Conservation (phyloP, 2,329 filamentous ascomycete species). For the Penicillium sp. region DNA sequence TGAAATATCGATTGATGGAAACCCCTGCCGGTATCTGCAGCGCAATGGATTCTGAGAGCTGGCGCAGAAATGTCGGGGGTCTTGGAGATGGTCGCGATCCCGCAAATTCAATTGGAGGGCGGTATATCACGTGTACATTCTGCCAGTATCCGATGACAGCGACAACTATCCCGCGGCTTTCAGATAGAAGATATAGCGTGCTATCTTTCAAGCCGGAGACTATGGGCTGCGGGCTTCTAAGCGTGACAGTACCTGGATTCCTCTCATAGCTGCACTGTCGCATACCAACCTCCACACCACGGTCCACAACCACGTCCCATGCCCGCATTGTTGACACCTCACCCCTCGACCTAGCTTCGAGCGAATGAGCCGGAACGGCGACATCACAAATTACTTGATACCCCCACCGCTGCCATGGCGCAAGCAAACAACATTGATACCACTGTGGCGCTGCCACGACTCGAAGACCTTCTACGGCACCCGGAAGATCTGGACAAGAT, state of each 20-base stretch:
- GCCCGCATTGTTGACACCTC: slow-evolving; percentile 4
- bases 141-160: slow-evolving; percentile 18
- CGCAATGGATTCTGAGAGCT: background rate
- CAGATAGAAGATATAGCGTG: slow-evolving; percentile 1
- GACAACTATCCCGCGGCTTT: slow-evolving; percentile 12
- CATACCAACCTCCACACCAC: background rate
- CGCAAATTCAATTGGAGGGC: slow-evolving; percentile 22
- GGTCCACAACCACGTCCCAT: background rate
- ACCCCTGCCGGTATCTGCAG: background rate
- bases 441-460: slow-evolving; percentile 64
- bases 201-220: background rate
- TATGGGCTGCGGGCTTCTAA: slow-evolving; percentile 9
- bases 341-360: slow-evolving; percentile 6
- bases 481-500: slow-evolving; percentile 98
- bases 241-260: slow-evolving; percentile 4
- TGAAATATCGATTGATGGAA: background rate
- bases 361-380: slow-evolving; percentile 7
- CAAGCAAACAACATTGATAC: slow-evolving; percentile 50
- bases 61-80: background rate
- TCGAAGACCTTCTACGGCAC: slow-evolving; percentile 88
- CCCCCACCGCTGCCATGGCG: slow-evolving; percentile 30
- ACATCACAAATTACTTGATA: background rate
- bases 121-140: slow-evolving; percentile 34
- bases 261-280: background rate
- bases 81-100: slow-evolving; percentile 5